Evolutionary conservation across 768 basidiomycete genomes (phyloP), one percentile per base, ranked within the genome.

Genomic region (Amanita pallidorosea): DNA sequence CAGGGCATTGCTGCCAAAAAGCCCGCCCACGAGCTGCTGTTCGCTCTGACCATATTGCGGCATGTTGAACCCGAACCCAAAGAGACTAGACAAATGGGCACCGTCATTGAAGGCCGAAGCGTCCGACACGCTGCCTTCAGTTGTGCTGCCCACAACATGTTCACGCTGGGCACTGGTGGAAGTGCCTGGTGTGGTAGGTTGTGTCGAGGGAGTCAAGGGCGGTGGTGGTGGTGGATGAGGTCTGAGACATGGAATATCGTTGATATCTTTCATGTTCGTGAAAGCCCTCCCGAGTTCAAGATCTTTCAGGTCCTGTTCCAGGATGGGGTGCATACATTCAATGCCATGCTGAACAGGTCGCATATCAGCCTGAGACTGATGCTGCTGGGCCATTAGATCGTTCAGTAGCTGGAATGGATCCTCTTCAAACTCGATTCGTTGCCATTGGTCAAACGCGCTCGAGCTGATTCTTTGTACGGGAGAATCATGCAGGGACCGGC

Each of bases 221-320:
- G 18, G 34, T 9, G 33, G 44, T 11, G 25, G 36, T 7, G 25
- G 45, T 20, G 36, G 37, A 42, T 33, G 49, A 7, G 49, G 27
- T 15, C 23, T 37, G 11, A 42, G 37, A 42, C 25, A 45, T 37
- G 50, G 50, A 36, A 11, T 18, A 27, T 51, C 50, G 13, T 13
- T 20, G 18, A 51, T 34, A 22, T 34, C 31, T 11, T 37, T 45
- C 25, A 36, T 44, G 15, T 51, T 45, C 29, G 33, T 51, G 23
- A 31, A 43, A 34, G 41, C 17, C 17, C 27, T 37, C 13, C 50
- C 43, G 25, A 57, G 40, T 17, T 54, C 60, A 25, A 69, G 63
- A 23, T 74, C 69, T 49, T 68, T 68, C 68, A 81, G 63, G 55
- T 82, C 81, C 40, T 76, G 72, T 52, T 72, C 71, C 53, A 85